Evolutionary conservation across 1,284 basidiomycete genomes (phyloP).

Genomic region (Cryptococcus depauperatus): DNA sequence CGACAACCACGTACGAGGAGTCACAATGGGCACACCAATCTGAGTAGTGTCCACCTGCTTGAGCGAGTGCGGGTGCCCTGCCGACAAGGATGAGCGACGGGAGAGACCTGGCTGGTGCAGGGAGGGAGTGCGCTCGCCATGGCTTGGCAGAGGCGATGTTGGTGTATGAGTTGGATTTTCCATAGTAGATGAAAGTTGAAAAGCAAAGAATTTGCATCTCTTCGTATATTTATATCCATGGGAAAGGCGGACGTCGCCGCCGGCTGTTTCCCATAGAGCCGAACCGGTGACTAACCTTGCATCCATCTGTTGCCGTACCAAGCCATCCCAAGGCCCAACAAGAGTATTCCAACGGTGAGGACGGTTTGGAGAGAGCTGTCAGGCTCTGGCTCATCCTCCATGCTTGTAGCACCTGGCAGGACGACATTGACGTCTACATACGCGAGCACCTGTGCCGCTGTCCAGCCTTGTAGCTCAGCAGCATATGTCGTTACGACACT

Average conservation of each 20-base stretch:
- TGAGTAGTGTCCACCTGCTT: conserved; percentile 32
- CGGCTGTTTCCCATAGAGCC: too few species aligned
- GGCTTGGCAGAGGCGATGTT: conserved; percentile 4
- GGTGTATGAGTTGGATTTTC: not conserved
- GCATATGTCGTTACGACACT: conserved; percentile 39
- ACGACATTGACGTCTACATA: conserved; percentile 13
- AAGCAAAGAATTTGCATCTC: too few species aligned
- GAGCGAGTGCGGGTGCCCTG: conserved; percentile 15
- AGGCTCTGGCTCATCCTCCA: conserved; percentile 13
- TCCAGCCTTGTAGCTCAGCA: conserved; percentile 13
- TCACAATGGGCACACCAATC: conserved; percentile 38
- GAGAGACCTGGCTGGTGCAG: conserved; percentile 39
- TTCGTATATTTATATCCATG: too few species aligned
- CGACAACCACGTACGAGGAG: conserved; percentile 19
- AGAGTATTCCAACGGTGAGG: too few species aligned
- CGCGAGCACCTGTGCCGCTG: conserved; percentile 5
- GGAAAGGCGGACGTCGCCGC: too few species aligned
- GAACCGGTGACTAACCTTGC: too few species aligned
- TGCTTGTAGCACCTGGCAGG: conserved; percentile 9
- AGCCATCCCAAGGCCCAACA: too few species aligned
- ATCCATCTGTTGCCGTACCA: too few species aligned
- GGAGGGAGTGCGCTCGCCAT: conserved; percentile 28
- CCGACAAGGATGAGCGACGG: conserved; percentile 35
- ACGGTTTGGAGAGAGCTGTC: too few species aligned
- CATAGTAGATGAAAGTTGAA: too few species aligned